Base-by-base conservation (phyloP, 2,329 filamentous ascomycete genomes). In the Beauveria pseudobassiana region DNA sequence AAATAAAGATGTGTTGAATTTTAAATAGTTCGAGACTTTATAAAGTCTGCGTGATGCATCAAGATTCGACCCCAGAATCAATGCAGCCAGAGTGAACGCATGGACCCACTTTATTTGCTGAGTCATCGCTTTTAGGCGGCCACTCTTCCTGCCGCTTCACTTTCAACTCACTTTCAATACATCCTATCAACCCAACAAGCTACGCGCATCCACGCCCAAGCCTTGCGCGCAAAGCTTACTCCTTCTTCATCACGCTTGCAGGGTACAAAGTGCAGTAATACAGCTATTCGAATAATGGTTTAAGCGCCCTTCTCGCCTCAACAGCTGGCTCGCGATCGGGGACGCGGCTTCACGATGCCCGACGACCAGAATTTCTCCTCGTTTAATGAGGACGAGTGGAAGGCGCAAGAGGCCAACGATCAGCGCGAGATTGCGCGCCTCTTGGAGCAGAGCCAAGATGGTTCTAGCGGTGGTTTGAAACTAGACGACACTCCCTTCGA, bases 401-500 rank as follows among this genome's bases (percentile, higher is more conserved):
- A 75, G 63, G 73, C 69, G 22, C 79, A 82, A 64, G 73, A 81
- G 62, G 77, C 74, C 26, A 75, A 78, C 38, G 81, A 86, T 66
- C 78, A 83, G 26, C 74, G 72, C 56, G 74, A 76, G 59, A 79
- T 83, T 30, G 72, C 78, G 34, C 74, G 72, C 9, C 71, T 81
- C 10, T 70, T 84, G 18, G 75, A 74, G 28, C 72, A 77, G 56
- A 75, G 74, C 45, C 74, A 78, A 63, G 73, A 76, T 61, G 73
- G 73, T 38, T 69, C 68, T 14, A 74, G 69, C 22, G 69, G 77
- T 14, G 74, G 73, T 9, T 69, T 78, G 5, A 75, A 77, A 56
- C 70, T 85, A 63, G 75, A 80, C 63, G 73, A 75, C 52, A 72
- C 69, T 14, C 73, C 79, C 26, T 82, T 87, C 65, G 86, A 87